Evolutionary conservation across 164 flowering plant species (phyloP).

Genomic region (Berberis vulgaris): DNA sequence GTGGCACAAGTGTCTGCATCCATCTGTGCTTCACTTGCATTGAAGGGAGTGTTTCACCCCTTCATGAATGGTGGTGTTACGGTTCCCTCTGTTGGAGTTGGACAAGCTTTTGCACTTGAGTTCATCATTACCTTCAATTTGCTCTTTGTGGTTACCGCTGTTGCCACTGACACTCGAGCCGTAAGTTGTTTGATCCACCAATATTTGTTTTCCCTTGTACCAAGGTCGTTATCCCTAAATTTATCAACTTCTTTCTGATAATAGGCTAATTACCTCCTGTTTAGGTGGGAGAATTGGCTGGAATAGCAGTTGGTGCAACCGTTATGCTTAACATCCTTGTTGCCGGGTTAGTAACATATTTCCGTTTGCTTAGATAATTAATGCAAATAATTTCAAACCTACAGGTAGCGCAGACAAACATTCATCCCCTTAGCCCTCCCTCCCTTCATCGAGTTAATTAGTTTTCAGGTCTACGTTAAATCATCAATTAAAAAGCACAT

Average conservation of each 20-base stretch:
- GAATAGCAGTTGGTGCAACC: constrained; percentile 88
- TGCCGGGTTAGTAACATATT: constrained; percentile 55
- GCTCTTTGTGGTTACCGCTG: constrained; percentile 84
- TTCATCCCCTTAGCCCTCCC: too few species aligned
- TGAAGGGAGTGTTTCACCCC: constrained; percentile 71
- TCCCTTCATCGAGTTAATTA: too few species aligned
- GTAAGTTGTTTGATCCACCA: constrained; percentile 19
- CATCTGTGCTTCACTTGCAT: constrained; percentile 69
- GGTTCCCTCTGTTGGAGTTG: constrained; percentile 46
- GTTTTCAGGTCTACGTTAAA: too few species aligned
- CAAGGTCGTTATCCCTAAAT: not conserved
- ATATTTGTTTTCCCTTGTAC: too few species aligned
- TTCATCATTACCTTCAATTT: constrained; percentile 72
- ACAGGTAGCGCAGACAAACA: too few species aligned
- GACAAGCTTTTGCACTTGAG: constrained; percentile 76
- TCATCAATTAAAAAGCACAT: too few species aligned
- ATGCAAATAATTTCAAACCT: too few species aligned
- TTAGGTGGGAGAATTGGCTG: constrained; percentile 88
- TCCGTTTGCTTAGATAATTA: too few species aligned
- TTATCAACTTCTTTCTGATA: too few species aligned
- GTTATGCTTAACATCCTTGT: constrained; percentile 84
- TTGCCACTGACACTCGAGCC: constrained; percentile 85
- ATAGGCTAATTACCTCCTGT: too few species aligned
- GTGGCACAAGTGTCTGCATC: constrained; percentile 72
- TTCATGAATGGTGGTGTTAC: constrained; percentile 79